These are phyloP conservation scores for Chalciporus chontae DNA, from an alignment of 768 basidiomycete genomes.

Conservation along the genomic window DNA sequence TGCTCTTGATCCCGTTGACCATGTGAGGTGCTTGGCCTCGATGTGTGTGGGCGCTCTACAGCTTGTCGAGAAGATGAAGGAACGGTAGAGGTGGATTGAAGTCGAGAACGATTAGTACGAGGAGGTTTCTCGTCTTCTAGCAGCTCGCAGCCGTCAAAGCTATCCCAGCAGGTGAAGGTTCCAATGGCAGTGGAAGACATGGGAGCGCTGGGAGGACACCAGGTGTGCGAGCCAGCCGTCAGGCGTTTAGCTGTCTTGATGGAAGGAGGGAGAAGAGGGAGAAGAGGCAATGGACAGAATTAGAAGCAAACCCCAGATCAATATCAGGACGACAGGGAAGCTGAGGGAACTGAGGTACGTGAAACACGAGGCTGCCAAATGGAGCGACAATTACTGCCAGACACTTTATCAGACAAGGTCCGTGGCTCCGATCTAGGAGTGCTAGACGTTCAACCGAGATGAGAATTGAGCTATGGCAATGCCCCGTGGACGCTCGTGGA, in stretches of 20 bases:
- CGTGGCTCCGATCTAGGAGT: conserved; percentile 2
- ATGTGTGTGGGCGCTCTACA: conserved; percentile 22
- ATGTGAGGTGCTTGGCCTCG: conserved; percentile 11
- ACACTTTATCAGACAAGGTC: conserved; percentile 25
- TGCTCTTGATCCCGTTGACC: conserved; percentile 23
- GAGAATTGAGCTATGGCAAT: background rate
- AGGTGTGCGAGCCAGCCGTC: conserved; percentile 19
- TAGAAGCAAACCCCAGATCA: conserved; percentile 29
- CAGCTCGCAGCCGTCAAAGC: conserved; percentile 27
- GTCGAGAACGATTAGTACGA: conserved; percentile 19
- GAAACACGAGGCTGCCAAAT: conserved; percentile 35
- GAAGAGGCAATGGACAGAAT: conserved; percentile 17
- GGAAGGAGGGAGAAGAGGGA: conserved; percentile 15
- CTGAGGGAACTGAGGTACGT: conserved; percentile 14
- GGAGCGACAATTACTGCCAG: conserved; percentile 20
- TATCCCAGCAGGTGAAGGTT: conserved; percentile 34
- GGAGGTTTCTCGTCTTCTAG: conserved; percentile 17
- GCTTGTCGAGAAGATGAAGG: conserved; percentile 10
- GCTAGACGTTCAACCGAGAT: background rate
- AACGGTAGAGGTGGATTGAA: conserved; percentile 17
- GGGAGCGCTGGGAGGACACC: conserved; percentile 12
- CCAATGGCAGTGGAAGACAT: conserved; percentile 33
- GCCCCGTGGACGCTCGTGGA: background rate
- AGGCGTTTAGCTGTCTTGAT: conserved; percentile 15
- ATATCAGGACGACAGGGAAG: conserved; percentile 30